Conservation (phyloP, 164 flowering plant genomes). For the Paratinospora sagittata region DNA sequence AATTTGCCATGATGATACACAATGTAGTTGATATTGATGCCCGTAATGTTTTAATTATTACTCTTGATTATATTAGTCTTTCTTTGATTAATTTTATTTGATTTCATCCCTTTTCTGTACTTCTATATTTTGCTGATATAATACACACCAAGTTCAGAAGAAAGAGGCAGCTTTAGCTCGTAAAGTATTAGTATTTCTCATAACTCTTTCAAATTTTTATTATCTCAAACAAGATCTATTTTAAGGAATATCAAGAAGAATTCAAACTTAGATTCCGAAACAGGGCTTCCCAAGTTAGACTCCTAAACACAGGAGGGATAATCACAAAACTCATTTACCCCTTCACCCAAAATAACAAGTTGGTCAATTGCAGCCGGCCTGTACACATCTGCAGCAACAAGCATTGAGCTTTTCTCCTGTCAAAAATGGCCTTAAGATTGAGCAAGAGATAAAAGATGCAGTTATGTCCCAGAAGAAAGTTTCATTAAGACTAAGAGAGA, state of each 20-base stretch:
- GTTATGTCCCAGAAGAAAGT: neutral
- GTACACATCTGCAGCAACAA: slow-evolving; percentile 94
- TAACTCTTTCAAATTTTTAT: neutral
- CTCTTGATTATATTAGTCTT: neutral
- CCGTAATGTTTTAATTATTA: neutral
- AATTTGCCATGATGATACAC: neutral
- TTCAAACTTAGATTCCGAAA: neutral
- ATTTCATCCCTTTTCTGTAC: neutral
- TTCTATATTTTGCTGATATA: no score
- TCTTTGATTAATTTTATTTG: neutral
- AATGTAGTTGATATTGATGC: neutral
- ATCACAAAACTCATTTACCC: slow-evolving; percentile 38
- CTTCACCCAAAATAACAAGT: slow-evolving; percentile 80
- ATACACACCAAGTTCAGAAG: no score
- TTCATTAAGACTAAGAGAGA: no score
- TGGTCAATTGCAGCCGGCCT: slow-evolving; percentile 99
- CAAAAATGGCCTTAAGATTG: slow-evolving; percentile 10
- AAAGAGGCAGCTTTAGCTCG: neutral
- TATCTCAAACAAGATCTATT: neutral
- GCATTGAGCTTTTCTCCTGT: slow-evolving; percentile 93
- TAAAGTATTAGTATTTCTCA: neutral
- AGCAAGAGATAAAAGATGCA: neutral
- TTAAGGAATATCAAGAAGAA: neutral
- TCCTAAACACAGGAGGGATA: neutral
- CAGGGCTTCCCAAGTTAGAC: neutral